Base-by-base conservation (phyloP, 139 green algal species). In the Micractinium conductrix region DNA sequence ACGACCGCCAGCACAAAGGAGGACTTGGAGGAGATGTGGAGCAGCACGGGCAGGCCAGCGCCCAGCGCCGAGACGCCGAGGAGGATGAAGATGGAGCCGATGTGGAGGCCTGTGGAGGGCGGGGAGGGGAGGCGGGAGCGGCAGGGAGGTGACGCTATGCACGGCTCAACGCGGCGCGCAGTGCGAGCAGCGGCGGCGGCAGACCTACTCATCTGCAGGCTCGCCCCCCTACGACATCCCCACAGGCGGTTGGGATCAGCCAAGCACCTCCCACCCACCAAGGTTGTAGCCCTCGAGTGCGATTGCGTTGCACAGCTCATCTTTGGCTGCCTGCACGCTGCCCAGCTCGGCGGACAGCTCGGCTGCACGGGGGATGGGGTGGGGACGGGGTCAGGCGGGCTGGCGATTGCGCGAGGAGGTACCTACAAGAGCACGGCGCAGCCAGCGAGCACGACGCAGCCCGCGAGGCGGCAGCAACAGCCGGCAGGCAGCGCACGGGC, bases 1-100 rank as follows among this genome's bases (percentile, higher is more conserved):
- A 84, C 42, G 62, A 21, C 33, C 17, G 43, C 35, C 42, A 75
- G 42, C 10, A 62, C 62, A 33, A 53, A 4, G 42, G 58, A 63
- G 78, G 30, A 38, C 53, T 71, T 71, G 35, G 37, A 55, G 45
- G 69, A 69, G 80, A 85, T 58, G 48, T 79, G 72, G 28, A 87
- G 82, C 38, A 78, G 10, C 28, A 87, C 60, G 2, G 82, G 82
- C 21, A 76, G 50, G 5, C 76, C 17, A 21, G 82, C 55, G 55
- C 82, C 82, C 33, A 43, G n/a, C 8, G 50, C 26, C 0, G 70
- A 81, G 37, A 82, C 82, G 6, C 16, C 82, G 60, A 87, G 73
- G 60, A 87, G 72, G 35, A 87, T 87, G 73, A 87, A 87, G 17
- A 87, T 37, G n/a, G 82, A 63, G 73, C 82, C 82, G 44, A 87